Evolutionary conservation across 345 rosid species (phyloP), one percentile per base, ranked within the genome.

Genomic region (Gynandropsis gynandra): DNA sequence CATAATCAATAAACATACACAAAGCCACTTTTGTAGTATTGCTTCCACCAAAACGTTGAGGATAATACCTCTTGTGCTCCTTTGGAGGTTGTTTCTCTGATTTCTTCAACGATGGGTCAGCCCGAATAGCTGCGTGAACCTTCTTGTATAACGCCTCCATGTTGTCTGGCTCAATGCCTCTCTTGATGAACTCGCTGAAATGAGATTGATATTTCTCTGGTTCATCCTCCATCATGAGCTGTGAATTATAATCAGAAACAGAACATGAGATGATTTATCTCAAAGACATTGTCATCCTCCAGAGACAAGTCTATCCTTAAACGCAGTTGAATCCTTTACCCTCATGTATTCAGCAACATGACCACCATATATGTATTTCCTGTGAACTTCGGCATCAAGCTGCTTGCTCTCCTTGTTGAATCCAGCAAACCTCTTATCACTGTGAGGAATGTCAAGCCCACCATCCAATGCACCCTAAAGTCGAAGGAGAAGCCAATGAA

Each of bases 61-160:
- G 42, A 20, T 31, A 34, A 39, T 7, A 80, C 87, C 85, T 80
- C 74, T 75, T 83, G 72, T 74, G 83, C 57, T 78, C 70, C 69
- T 69, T 76, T 11, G 73, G 80, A n/a, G 69, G 74, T 56, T 39
- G 52, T 71, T 74, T 83, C 52, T 66, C 72, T 5, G 77, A 58
- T 44, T 78, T 78, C 75, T 78, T 80, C 0, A 59, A 2, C 0
- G 64, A 47, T 5, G 92, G 87, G 53, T 83, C 82, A 0, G 87
- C 85, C 36, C 87, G 92, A 11, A 80, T 80, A n/a, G 87, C 82
- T 57, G 87, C 76, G 56, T 78, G 92, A 10, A 76, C 85, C 49
- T 80, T 80, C 79, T 76, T 78, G 73, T 80, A 83, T 65, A 83
- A 0, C 16, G 24, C 74, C 62, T 83, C 87, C 5, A 83, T 14